A percentile compares a stretch with the other conserved stretches of the same genome.
phyloP scores from a whole-genome alignment of 257 asterid species.

The Cruciata laevipes region DNA sequence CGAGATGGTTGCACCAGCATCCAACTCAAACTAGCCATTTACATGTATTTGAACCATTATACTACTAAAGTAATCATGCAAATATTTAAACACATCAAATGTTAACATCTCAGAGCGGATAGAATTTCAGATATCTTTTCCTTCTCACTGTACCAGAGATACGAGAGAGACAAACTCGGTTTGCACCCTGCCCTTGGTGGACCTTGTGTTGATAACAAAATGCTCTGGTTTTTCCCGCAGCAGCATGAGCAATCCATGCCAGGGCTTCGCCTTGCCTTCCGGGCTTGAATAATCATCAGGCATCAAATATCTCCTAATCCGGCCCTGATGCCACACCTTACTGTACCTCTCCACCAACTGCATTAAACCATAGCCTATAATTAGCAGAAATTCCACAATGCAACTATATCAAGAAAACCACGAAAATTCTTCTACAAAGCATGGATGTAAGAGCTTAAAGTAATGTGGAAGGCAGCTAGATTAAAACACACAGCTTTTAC shows the following conservation, averaged over 20 bases:
- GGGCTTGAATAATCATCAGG: constrained; percentile 61
- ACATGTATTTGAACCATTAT: background rate
- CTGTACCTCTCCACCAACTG: constrained; percentile 76
- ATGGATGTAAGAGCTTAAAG: background rate
- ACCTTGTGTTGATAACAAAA: constrained; percentile 83
- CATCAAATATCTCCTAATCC: constrained; percentile 74
- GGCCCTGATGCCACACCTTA: constrained; percentile 78
- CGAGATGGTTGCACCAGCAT: background rate
- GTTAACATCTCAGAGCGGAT: background rate
- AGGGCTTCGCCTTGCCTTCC: constrained; percentile 77
- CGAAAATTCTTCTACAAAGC: background rate
- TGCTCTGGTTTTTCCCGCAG: constrained; percentile 86
- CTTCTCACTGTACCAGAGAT: constrained; percentile 56
- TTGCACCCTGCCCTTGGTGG: constrained; percentile 68
- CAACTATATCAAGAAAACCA: background rate
- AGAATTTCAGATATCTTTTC: constrained; percentile 9
- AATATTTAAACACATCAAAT: background rate
- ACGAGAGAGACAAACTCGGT: constrained; percentile 87
- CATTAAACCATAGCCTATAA: constrained; percentile 4
- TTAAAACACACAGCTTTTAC: background rate
- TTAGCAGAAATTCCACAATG: constrained; percentile 5
- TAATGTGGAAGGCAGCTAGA: background rate
- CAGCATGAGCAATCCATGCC: constrained; percentile 84
- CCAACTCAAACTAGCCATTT: background rate
- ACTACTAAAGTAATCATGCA: background rate